phyloP scores from a whole-genome alignment of 2,329 filamentous ascomycete genomes.

The Cercospora nicotianae region DNA sequence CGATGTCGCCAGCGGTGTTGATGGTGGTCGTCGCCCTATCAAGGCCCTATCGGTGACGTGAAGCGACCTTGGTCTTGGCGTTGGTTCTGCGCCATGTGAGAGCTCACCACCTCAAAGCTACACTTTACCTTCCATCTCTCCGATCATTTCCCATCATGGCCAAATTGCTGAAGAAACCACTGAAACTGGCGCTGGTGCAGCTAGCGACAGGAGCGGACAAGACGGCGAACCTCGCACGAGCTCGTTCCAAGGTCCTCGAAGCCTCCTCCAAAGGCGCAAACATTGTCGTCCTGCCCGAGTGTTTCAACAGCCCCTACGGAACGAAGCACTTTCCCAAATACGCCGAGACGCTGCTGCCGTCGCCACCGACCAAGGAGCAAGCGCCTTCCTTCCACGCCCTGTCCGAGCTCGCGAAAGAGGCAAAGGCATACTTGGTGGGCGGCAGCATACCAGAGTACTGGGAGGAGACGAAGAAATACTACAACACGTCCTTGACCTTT shows the following conservation, averaged over 20 bases:
- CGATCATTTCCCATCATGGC: no score
- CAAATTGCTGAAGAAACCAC: conserved; percentile 67
- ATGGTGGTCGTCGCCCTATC: background rate
- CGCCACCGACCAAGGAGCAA: conserved; percentile 67
- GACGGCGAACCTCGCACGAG: conserved; percentile 75
- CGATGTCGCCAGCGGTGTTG: background rate
- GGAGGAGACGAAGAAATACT: conserved; percentile 67
- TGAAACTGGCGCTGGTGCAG: conserved; percentile 81
- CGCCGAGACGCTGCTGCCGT: conserved; percentile 81
- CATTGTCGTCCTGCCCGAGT: conserved; percentile 91
- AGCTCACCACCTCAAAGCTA: background rate
- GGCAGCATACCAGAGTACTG: conserved; percentile 89
- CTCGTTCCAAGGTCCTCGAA: conserved; percentile 77
- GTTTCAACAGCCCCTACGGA: conserved; percentile 98
- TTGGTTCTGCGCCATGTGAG: background rate
- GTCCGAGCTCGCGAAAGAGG: conserved; percentile 73
- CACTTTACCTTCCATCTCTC: no score
- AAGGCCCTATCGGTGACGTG: conserved; percentile 11
- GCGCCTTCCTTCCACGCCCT: conserved; percentile 86
- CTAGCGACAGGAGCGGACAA: conserved; percentile 77
- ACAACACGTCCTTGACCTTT: conserved; percentile 90
- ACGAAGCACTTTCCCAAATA: conserved; percentile 88
- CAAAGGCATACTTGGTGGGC: conserved; percentile 78
- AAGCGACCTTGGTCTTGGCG: conserved; percentile 7
- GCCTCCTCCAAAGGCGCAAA: conserved; percentile 75